Conservation (phyloP, 352 stramenopile species). For the Phytophthora sansomeana region DNA sequence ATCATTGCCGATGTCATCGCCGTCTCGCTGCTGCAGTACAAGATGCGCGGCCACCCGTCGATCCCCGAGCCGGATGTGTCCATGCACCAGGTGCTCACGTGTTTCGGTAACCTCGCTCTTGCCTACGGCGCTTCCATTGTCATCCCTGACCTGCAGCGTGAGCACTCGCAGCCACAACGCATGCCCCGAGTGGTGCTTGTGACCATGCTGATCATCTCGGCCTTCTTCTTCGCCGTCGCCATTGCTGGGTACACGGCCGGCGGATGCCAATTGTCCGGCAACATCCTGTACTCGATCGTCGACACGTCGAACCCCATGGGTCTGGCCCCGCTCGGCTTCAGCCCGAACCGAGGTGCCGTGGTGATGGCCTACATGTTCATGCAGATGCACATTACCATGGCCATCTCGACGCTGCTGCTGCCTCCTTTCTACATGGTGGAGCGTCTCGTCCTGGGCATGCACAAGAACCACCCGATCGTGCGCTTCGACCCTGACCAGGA, state of each 20-base stretch:
- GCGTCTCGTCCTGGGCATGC: constrained; percentile 35
- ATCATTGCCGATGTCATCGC: constrained; percentile 32
- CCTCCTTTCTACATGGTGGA: constrained; percentile 38
- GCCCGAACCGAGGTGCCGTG: constrained; percentile 26
- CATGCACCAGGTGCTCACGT: constrained; percentile 25
- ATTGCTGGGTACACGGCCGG: constrained; percentile 24
- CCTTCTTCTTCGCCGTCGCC: constrained; percentile 26
- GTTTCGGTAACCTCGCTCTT: constrained; percentile 31
- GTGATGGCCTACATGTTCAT: constrained; percentile 38
- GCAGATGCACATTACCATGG: constrained; percentile 36
- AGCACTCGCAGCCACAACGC: constrained; percentile 23
- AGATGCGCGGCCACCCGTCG: constrained; percentile 27
- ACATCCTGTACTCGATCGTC: constrained; percentile 37
- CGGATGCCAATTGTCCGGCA: constrained; percentile 31
- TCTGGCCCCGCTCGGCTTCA: constrained; percentile 27
- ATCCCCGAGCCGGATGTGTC: constrained; percentile 22
- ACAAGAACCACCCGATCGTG: constrained; percentile 26
- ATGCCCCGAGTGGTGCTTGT: constrained; percentile 31
- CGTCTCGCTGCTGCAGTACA: constrained; percentile 26
- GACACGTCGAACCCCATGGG: constrained; percentile 21
- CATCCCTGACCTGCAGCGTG: constrained; percentile 27
- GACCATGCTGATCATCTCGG: constrained; percentile 26
- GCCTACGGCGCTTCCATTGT: constrained; percentile 31
- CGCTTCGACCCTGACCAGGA: constrained; percentile 29
- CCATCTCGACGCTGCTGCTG: constrained; percentile 29